phyloP scores from a whole-genome alignment of 1,139 yeast genomes.

The Suhomyces yuchorum region DNA sequence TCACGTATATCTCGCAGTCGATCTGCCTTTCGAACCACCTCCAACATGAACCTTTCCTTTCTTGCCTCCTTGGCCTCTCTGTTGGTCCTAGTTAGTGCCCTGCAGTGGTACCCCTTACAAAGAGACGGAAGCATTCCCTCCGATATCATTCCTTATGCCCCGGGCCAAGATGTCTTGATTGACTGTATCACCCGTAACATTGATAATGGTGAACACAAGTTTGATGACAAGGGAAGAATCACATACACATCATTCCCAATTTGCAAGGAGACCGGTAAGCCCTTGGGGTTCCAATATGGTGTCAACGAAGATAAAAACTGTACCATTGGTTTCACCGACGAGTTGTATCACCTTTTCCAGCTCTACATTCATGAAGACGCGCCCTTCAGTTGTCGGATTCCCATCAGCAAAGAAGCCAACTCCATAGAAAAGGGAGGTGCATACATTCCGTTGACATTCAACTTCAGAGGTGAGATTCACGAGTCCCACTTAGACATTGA shows the following conservation, averaged over 20 bases:
- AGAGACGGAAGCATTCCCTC: constrained; percentile 42
- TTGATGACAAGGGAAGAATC: constrained; percentile 60
- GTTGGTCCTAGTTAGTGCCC: constrained; percentile 11
- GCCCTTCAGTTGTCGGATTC: constrained; percentile 71
- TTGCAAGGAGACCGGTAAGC: constrained; percentile 66
- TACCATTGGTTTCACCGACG: constrained; percentile 66
- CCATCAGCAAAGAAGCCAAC: constrained; percentile 47
- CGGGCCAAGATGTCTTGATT: constrained; percentile 51
- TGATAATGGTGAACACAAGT: constrained; percentile 74
- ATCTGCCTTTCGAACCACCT: background rate
- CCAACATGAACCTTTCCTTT: constrained; percentile 14
- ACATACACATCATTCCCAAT: constrained; percentile 59
- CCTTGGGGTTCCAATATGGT: constrained; percentile 56
- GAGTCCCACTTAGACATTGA: constrained; percentile 75
- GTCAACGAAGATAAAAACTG: constrained; percentile 58
- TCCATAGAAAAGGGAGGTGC: constrained; percentile 53
- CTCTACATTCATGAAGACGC: constrained; percentile 75
- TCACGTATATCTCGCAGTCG: background rate
- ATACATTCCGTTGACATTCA: constrained; percentile 61
- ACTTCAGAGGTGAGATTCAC: constrained; percentile 67
- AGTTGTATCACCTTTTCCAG: constrained; percentile 70
- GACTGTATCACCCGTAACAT: constrained; percentile 70
- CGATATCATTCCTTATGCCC: constrained; percentile 37
- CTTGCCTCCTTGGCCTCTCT: constrained; percentile 8
- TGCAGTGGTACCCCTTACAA: constrained; percentile 40